Evolutionary conservation across 371 early-diverging fungal genomes (phyloP).

Genomic region (Mucor irregularis): DNA sequence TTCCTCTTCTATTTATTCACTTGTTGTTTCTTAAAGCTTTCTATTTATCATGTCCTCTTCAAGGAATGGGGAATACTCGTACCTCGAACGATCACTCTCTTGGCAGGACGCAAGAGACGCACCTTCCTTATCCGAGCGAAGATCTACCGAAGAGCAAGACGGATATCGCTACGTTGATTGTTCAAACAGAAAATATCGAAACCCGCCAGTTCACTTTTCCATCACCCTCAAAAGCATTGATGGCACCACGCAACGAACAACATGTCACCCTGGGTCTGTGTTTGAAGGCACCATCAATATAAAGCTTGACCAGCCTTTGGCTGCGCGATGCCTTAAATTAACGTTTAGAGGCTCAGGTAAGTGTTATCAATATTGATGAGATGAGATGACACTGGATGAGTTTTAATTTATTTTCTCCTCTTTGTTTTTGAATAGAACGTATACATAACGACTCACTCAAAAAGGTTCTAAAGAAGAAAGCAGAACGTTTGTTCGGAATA

Average conservation of each 20-base stretch:
- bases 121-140: not conserved
- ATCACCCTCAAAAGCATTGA: slow-evolving; percentile 12
- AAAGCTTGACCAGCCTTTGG: slow-evolving; percentile 26
- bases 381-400: no score
- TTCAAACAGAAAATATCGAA: slow-evolving; percentile 18
- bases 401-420: no score
- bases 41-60: no score
- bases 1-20: no score
- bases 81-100: slow-evolving; percentile 9
- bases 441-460: slow-evolving; percentile 27
- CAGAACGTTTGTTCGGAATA: slow-evolving; percentile 34
- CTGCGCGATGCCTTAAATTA: slow-evolving; percentile 37
- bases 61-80: no score
- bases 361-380: not conserved
- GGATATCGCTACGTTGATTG: slow-evolving; percentile 12
- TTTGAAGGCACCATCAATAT: slow-evolving; percentile 35
- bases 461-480: slow-evolving; percentile 17
- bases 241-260: slow-evolving; percentile 7
- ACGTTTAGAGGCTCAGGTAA: slow-evolving; percentile 39
- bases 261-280: slow-evolving; percentile 35
- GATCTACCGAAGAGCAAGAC: not conserved
- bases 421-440: slow-evolving; percentile 15
- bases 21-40: no score
- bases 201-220: slow-evolving; percentile 21
- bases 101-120: slow-evolving; percentile 10